phyloP scores from a whole-genome alignment of 2,329 filamentous ascomycete genomes.

The Aspergillus ochraceus region DNA sequence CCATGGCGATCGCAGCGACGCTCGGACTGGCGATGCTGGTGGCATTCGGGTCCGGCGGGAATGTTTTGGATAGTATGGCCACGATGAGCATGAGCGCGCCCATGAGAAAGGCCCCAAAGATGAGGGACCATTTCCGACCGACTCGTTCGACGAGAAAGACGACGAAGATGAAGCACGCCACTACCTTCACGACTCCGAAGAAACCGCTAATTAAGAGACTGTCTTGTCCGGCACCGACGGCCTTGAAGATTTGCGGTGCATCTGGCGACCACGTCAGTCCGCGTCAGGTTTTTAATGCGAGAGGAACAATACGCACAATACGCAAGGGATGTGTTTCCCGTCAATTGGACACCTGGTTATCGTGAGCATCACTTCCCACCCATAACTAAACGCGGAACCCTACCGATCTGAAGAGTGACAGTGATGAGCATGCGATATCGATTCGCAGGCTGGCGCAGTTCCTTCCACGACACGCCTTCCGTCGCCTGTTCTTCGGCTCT shows the following conservation, averaged over 20 bases:
- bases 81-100: conserved; percentile 54
- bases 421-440: conserved; percentile 49
- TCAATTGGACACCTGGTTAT: conserved; percentile 40
- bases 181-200: conserved; percentile 54
- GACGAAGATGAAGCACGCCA: conserved; percentile 49
- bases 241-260: conserved; percentile 53
- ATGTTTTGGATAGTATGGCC: conserved; percentile 45
- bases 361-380: neutral
- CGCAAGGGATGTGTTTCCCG: conserved; percentile 52
- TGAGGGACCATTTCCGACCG: conserved; percentile 51
- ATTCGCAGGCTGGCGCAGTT: conserved; percentile 48
- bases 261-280: conserved; percentile 1
- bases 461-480: conserved; percentile 50
- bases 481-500: conserved; percentile 33
- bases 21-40: conserved; percentile 32
- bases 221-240: conserved; percentile 47
- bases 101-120: conserved; percentile 52
- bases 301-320: conserved; percentile 30
- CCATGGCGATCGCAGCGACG: conserved; percentile 52
- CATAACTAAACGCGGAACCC: neutral
- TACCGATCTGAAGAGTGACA: conserved; percentile 49
- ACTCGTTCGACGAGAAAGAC: conserved; percentile 53
- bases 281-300: too few species aligned
- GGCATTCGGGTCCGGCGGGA: conserved; percentile 38
- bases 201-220: conserved; percentile 52